Percentiles rank a stretch among this genome's conserved stretches.
phyloP scores from a whole-genome alignment of 192 early-diverging fungal species.

The Coemansia sp. region DNA sequence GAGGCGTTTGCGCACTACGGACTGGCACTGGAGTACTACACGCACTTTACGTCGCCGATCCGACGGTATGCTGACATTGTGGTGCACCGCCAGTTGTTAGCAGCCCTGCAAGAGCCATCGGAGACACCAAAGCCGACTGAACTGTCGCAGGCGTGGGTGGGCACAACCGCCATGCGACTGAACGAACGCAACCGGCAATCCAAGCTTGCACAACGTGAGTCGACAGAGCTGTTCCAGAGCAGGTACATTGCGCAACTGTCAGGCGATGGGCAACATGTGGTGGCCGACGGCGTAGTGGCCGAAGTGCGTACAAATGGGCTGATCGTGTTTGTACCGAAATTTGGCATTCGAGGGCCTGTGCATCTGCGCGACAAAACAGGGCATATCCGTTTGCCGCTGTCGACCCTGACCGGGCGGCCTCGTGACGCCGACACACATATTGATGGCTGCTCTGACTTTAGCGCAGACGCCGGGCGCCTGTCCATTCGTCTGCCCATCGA shows the following conservation, averaged over 20 bases:
- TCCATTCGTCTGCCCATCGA: conserved; percentile 35
- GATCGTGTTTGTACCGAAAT: conserved; percentile 52
- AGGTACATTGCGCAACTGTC: conserved; percentile 63
- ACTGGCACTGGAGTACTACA: conserved; percentile 71
- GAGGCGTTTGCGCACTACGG: conserved; percentile 68
- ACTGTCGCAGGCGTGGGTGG: conserved; percentile 27
- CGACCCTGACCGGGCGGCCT: conserved; percentile 55
- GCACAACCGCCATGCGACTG: conserved; percentile 54
- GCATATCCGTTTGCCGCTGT: conserved; percentile 57
- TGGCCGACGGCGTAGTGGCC: conserved; percentile 65
- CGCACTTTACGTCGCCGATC: conserved; percentile 83
- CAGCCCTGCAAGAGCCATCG: conserved; percentile 29
- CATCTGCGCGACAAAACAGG: conserved; percentile 64
- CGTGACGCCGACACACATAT: conserved; percentile 51
- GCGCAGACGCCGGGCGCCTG: conserved; percentile 28
- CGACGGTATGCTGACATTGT: conserved; percentile 81
- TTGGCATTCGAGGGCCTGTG: conserved; percentile 71
- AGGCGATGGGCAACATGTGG: conserved; percentile 39
- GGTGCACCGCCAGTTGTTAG: conserved; percentile 70
- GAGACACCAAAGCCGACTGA: neutral
- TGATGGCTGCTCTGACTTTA: conserved; percentile 55
- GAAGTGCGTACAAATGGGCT: conserved; percentile 72
- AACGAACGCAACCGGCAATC: conserved; percentile 70
- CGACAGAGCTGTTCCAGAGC: conserved; percentile 78
- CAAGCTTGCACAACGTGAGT: conserved; percentile 77